Base-by-base conservation (phyloP, 148 eudicot species). In the Fagopyrum esculentum region DNA sequence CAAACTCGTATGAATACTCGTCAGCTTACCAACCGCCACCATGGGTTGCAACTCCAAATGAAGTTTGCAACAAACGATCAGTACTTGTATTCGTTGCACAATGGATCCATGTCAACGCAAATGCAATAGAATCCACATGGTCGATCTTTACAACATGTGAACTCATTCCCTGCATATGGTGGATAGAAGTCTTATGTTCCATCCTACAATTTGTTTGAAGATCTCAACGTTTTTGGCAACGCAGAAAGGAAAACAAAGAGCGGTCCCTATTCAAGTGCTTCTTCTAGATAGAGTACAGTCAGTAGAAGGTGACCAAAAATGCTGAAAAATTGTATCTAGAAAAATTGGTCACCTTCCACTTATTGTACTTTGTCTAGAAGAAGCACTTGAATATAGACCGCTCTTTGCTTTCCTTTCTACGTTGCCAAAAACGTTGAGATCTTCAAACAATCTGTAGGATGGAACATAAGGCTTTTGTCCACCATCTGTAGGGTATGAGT, bases 401-500 rank as follows among this genome's bases (percentile, higher is more conserved):
- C 73, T 87, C 80, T 82, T 90, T 19, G 84, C 80, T 84, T 80
- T 88, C 52, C 85, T 80, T 73, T 87, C 96, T 30, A 79, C 77
- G 57, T 76, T 84, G 6, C 97, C 90, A 5, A 94, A 82, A 15
- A 92, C 94, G 73, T 92, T 88, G 72, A 96, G 98, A 86, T 96
- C 99, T 80, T 96, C 99, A 77, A 96, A 96, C 70, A 95, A 80
- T 77, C 94, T 82, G 76, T 95, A 95, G 6, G 98, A 89, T 16
- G 97, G 98, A 75, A 95, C 73, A 73, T 80, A 95, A 12, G 78
- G 55, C 48, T 85, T 86, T 75, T 84, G 85, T 29, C 79, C 82
- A 46, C 84, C 78, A 45, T 57, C 74, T 9, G 76, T 77, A 68
- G 86, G 82, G 45, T 81, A 63, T 0, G 90, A 82, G 74, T 81